Evolutionary conservation across 495 filamentous ascomycete genomes (phyloP).

Genomic region (Tuber indicum): DNA sequence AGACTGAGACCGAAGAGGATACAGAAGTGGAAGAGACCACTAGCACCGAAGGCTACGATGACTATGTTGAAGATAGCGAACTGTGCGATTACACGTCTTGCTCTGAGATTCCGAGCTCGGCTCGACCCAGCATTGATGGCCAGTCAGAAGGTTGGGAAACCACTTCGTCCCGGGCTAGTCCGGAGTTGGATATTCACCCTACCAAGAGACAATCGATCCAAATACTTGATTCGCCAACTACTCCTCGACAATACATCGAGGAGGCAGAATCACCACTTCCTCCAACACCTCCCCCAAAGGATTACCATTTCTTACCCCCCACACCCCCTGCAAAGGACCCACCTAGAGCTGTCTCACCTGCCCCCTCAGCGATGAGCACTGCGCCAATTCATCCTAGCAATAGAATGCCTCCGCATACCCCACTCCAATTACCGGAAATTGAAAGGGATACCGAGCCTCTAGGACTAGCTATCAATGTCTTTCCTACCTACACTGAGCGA

Average conservation of each 20-base stretch:
- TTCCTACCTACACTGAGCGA: constrained; percentile 25
- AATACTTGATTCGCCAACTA: constrained; percentile 37
- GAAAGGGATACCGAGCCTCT: constrained; percentile 40
- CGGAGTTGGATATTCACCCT: constrained; percentile 33
- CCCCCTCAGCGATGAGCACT: constrained; percentile 30
- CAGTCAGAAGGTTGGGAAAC: constrained; percentile 29
- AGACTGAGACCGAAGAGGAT: constrained; percentile 28
- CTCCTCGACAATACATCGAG: constrained; percentile 38
- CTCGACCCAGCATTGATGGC: constrained; percentile 28
- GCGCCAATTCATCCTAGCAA: constrained; percentile 25
- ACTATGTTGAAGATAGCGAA: constrained; percentile 36
- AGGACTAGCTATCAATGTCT: constrained; percentile 37
- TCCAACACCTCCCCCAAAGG: constrained; percentile 41
- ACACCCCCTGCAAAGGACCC: constrained; percentile 38
- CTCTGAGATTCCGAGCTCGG: constrained; percentile 36
- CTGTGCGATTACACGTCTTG: constrained; percentile 41
- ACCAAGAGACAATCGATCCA: constrained; percentile 28
- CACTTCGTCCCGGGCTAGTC: constrained; percentile 36
- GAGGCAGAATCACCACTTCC: constrained; percentile 35
- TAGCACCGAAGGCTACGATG: constrained; percentile 15
- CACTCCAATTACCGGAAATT: constrained; percentile 39
- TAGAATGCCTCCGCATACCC: constrained; percentile 36
- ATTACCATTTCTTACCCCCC: constrained; percentile 37
- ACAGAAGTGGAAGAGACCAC: constrained; percentile 30
- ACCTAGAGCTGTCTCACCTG: constrained; percentile 34